Evolutionary conservation across 164 flowering plant genomes (phyloP), one percentile per base, ranked within the genome.

Genomic region (Nelumbo lutea): DNA sequence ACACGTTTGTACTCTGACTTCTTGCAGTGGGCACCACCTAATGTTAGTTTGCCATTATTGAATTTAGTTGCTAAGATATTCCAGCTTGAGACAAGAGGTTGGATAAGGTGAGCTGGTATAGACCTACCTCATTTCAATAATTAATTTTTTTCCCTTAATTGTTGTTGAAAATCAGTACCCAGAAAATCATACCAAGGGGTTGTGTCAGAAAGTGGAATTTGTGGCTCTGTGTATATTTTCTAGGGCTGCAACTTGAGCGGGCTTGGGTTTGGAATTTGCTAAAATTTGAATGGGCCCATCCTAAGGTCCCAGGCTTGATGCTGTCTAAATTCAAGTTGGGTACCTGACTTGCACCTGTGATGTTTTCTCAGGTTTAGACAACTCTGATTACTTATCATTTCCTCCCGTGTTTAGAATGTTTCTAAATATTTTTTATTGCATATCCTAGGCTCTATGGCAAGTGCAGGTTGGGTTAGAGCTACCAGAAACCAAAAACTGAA

Each of bases 81-180:
- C 81, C 99, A 93, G 83, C 96, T 96, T 14, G 90, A 96, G 45
- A 87, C 88, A 75, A 85, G 99, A 83, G 99, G 99, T 68, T 96
- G 99, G 98, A 71, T 96, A 66, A 93, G 99, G 99, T 93, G 69
- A 78, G 84, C 6, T 56, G 51, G 42, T 67, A 45, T 59, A 71
- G 11, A 13, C 27, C 27, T n/a, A 13, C 27, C 27, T 45, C 40
- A 4, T 11, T 43, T 10, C 39, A 14, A 9, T 64, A 61, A 41
- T 59, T 44, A 59, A 11, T n/a, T 47, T 64, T 38, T 0, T 66
- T 70, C 14, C 38, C 45, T 58, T 43, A 48, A 27, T 27, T 27
- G 27, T 60, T 40, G 48, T 64, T 57, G 51, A 40, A 63, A 56
- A 10, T 73, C 38, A 41, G 42, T 15, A 38, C 40, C 62, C 27